A percentile compares a stretch with the other conserved stretches of the same genome.
phyloP scores from a whole-genome alignment of 2,329 filamentous ascomycete species.

The Massarina eburnea region DNA sequence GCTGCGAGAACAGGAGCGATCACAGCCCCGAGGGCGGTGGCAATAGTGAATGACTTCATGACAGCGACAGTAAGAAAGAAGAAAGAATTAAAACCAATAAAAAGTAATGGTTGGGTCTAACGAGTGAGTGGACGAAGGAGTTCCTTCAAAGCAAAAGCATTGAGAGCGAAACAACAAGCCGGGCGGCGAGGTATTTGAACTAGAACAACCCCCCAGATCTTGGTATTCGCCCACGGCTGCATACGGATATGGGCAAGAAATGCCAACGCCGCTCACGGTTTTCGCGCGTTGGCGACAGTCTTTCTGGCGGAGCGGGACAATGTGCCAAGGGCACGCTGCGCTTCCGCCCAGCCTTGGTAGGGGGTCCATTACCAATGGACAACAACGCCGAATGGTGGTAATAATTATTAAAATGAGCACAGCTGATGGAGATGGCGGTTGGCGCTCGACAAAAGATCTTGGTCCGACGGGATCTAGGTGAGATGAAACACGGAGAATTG shows the following conservation, averaged over 20 bases:
- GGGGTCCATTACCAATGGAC: slow-evolving; percentile 25
- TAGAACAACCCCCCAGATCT: slow-evolving; percentile 24
- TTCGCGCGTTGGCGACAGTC: slow-evolving; percentile 29
- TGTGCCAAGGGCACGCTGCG: slow-evolving; percentile 19
- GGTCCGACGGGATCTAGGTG: not conserved
- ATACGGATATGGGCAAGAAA: slow-evolving; percentile 35
- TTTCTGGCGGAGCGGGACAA: slow-evolving; percentile 30
- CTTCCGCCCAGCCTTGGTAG: slow-evolving; percentile 38
- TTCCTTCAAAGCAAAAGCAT: slow-evolving; percentile 31
- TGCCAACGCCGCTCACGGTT: slow-evolving; percentile 40
- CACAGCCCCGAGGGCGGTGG: slow-evolving; percentile 29
- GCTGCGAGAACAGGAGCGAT: slow-evolving; percentile 29
- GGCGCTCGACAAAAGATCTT: not conserved
- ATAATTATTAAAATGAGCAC: slow-evolving; percentile 25
- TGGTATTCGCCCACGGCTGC: slow-evolving; percentile 24
- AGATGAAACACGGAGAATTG: slow-evolving; percentile 1
- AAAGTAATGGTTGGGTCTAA: slow-evolving; percentile 29
- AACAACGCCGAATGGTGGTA: slow-evolving; percentile 12
- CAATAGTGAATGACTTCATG: slow-evolving; percentile 36
- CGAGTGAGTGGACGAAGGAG: slow-evolving; percentile 35
- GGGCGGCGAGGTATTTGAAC: slow-evolving; percentile 36
- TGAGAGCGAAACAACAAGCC: slow-evolving; percentile 17
- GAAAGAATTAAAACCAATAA: slow-evolving; percentile 32
- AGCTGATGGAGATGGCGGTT: slow-evolving; percentile 12
- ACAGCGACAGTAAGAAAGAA: slow-evolving; percentile 5